Base-by-base conservation (phyloP, 2,329 filamentous ascomycete genomes). In the Fusarium equiseti region DNA sequence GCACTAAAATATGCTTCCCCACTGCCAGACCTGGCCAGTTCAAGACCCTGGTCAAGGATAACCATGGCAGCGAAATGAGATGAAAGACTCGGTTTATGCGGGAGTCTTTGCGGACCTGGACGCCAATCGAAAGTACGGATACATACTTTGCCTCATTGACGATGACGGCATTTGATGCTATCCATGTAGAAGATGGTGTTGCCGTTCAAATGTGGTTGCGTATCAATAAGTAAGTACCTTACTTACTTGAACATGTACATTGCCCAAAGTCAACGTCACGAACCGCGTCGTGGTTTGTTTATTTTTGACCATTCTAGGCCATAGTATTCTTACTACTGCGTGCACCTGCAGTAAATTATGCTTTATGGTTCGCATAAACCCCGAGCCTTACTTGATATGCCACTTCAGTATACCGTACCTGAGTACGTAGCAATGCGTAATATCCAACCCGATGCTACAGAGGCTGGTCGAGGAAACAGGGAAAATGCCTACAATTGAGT, bases 1-100 rank as follows among this genome's bases (percentile, higher is more conserved):
- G 35, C 50, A 42, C 50, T 53, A 43, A 52, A 42, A n/a, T 20
- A 43, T 53, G 35, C 38, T 59, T 32, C 32, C 27, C 50, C 32
- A 53, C 32, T 24, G 11, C 46, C 20, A 60, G 40, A 45, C 48
- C 42, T 44, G 55, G 45, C 48, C 49, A 56, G 70, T 29, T 64
- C 31, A 48, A 51, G 26, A 58, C 48, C 71, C 71, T 43, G 61
- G 71, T 55, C 52, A 42, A 59, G 38, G 49, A 63, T 43, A 60
- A 55, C 50, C 65, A 67, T 67, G 67, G 65, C 54, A 62, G 67
- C 55, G 70, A 73, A 73, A 73, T 73, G 68, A 73, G 68, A 72
- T 73, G 60, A 63, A n/a, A 27, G 50, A 43, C 24, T 43, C 24
- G n/a, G n/a, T 53, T 53, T 43, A 63, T 57, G 57, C 61, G 57